Conservation (phyloP, 2,329 filamentous ascomycete genomes). For the Alternaria conjuncta region DNA sequence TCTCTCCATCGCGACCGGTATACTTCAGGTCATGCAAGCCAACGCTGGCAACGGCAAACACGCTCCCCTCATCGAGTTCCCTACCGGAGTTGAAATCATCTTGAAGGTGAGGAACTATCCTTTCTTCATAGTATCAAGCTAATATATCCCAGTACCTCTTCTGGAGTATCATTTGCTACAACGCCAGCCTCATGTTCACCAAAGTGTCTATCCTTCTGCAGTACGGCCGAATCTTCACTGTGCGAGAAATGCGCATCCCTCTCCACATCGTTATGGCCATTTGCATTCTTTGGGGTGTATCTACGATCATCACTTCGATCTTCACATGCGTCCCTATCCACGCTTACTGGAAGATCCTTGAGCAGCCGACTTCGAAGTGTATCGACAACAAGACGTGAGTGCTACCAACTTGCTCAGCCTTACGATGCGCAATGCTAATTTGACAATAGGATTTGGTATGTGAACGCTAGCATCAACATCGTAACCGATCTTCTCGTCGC, state of each 20-base stretch:
- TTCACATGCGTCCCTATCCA: slow-evolving; percentile 32
- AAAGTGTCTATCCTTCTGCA: slow-evolving; percentile 40
- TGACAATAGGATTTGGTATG: slow-evolving; percentile 25
- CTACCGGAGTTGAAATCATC: slow-evolving; percentile 7
- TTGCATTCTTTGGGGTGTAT: slow-evolving; percentile 22
- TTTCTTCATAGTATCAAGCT: not conserved
- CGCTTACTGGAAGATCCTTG: slow-evolving; percentile 28
- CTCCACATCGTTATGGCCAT: slow-evolving; percentile 30
- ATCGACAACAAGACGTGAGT: slow-evolving; percentile 25
- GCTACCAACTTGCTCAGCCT: not conserved
- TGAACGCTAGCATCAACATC: slow-evolving; percentile 32
- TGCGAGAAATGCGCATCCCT: slow-evolving; percentile 29
- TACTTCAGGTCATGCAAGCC: slow-evolving; percentile 25
- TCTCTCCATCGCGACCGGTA: slow-evolving; percentile 14
- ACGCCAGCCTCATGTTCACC: slow-evolving; percentile 27
- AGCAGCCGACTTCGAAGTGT: slow-evolving; percentile 24
- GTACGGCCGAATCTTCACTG: slow-evolving; percentile 35
- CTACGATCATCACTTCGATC: slow-evolving; percentile 15
- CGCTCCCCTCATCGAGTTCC: slow-evolving; percentile 24
- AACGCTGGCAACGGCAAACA: slow-evolving; percentile 33
- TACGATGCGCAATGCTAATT: not conserved
- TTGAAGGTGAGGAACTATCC: slow-evolving; percentile 12
- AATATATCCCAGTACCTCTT: slow-evolving; percentile 28
- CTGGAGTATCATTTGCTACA: slow-evolving; percentile 36
- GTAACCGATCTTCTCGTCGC: slow-evolving; percentile 34